These are phyloP conservation scores for Coelastrella sp. DNA, from an alignment of 139 green algal genomes.

Conservation along the genomic window DNA sequence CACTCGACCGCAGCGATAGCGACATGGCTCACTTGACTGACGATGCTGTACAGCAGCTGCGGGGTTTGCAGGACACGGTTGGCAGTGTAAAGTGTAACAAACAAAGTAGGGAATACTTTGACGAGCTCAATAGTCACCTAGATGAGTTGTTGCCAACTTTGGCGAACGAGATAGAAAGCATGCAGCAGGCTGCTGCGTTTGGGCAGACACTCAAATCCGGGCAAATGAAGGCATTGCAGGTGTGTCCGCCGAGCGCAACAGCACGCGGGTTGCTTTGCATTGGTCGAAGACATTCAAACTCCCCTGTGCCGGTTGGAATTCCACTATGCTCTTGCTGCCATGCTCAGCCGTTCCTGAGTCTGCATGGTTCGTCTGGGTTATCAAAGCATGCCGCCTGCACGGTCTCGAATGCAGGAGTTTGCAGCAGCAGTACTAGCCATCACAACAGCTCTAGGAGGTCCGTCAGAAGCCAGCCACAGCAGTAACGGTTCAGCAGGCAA, in stretches of 20 bases:
- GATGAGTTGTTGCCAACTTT: neutral
- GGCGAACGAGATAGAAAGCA: slow-evolving; percentile 8
- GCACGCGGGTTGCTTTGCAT: too few relatives aligned
- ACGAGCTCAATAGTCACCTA: neutral
- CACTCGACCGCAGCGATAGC: too few relatives aligned
- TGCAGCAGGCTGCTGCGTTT: slow-evolving; percentile 35
- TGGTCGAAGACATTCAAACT: too few relatives aligned
- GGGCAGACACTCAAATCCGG: slow-evolving; percentile 34
- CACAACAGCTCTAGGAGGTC: neutral
- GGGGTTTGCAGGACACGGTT: neutral
- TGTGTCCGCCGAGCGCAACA: neutral
- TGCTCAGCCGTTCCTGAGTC: too few relatives aligned
- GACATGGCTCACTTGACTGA: slow-evolving; percentile 32
- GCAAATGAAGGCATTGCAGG: slow-evolving; percentile 36
- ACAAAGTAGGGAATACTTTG: neutral
- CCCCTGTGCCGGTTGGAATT: too few relatives aligned
- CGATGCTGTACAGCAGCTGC: slow-evolving; percentile 12
- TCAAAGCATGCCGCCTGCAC: too few relatives aligned
- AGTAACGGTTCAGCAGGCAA: neutral
- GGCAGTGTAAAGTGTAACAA: neutral
- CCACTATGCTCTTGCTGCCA: too few relatives aligned
- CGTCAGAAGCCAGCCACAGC: neutral
- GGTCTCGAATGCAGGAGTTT: slow-evolving; percentile 48
- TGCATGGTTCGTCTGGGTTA: too few relatives aligned
- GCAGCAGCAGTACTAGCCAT: neutral